Percentiles rank a stretch among this genome's conserved stretches.
Conservation (phyloP, 148 eudicot species). For the Rhododendron molle region DNA sequence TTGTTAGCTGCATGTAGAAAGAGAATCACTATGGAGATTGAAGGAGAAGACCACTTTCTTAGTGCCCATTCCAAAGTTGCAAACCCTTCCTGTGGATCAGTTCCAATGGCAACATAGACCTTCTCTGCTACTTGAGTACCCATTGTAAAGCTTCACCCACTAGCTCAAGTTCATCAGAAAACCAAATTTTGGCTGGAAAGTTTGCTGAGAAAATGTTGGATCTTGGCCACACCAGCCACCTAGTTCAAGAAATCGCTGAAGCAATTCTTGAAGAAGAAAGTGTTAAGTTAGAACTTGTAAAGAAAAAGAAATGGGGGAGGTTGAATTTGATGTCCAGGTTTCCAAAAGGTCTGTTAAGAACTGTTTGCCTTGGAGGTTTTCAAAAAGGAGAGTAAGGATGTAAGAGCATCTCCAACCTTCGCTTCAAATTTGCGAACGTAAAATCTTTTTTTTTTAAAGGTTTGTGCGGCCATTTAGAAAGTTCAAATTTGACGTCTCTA, state of each 20-base stretch:
- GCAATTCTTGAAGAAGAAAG: neutral
- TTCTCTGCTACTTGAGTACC: constrained; percentile 33
- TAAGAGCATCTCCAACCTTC: neutral
- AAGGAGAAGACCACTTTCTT: constrained; percentile 45
- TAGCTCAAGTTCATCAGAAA: neutral
- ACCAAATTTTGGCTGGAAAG: neutral
- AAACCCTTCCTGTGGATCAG: constrained; percentile 53
- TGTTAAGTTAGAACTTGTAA: neutral
- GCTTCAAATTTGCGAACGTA: neutral
- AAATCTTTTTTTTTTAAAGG: no score
- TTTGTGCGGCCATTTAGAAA: neutral
- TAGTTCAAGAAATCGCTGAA: neutral
- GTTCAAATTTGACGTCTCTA: neutral
- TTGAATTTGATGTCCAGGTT: neutral
- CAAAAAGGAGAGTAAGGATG: neutral
- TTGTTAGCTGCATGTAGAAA: constrained; percentile 26
- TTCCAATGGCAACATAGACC: constrained; percentile 64
- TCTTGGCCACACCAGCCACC: neutral
- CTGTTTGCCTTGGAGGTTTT: constrained; percentile 8
- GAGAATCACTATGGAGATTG: constrained; percentile 52
- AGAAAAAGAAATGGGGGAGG: neutral
- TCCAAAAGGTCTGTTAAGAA: neutral
- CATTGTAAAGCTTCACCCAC: constrained; percentile 10
- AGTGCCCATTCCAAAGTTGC: constrained; percentile 61
- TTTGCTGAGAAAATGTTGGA: neutral